Base-by-base conservation (phyloP, 352 stramenopile species). In the Pythium utonaiense region DNA sequence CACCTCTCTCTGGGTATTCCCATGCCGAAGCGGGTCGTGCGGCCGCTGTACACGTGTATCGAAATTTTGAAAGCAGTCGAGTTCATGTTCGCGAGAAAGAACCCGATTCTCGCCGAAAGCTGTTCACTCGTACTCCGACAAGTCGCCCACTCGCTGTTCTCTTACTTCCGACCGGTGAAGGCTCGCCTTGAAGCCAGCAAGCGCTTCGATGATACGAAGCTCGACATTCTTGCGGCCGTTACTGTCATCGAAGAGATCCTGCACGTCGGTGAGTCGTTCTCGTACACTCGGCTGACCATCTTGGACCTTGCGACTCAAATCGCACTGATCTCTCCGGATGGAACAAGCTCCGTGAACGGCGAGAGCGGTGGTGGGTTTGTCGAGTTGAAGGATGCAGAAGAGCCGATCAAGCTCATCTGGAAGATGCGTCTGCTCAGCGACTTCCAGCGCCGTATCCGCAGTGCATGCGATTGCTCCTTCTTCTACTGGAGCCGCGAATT, bases 401-500 rank as follows among this genome's bases (percentile, higher is more conserved):
- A 92, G 54, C 78, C 81, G 21, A 69, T 91, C 27, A 91, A 91
- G 53, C 59, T 93, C 17, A 89, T 94, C 38, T 93, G 86, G 77
- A 91, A 92, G 60, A 67, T 98, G 45, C 77, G 79, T 17, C 57
- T 97, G 31, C 64, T 97, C 47, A 90, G 81, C 56, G 87, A 93
- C 61, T 96, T 97, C 59, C 91, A 97, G 62, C 79, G 85, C 9
- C 86, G 88, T 45, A 86, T 98, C 44, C 70, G 78, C 17, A 77
- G 73, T 38, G 89, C 83, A 3, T 97, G 90, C 64, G 89, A 97
- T 67, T 97, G 87, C 62, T 96, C 88, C 8, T 96, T 97, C 64
- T 89, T 98, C 31, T 98, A 97, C 70, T 98, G 93, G 82, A 95
- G 91, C 60, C 80, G 83, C 3, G 90, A 98, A 68, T 59, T 97